phyloP scores from a whole-genome alignment of 1,284 basidiomycete genomes.

The Irpex sp. region DNA sequence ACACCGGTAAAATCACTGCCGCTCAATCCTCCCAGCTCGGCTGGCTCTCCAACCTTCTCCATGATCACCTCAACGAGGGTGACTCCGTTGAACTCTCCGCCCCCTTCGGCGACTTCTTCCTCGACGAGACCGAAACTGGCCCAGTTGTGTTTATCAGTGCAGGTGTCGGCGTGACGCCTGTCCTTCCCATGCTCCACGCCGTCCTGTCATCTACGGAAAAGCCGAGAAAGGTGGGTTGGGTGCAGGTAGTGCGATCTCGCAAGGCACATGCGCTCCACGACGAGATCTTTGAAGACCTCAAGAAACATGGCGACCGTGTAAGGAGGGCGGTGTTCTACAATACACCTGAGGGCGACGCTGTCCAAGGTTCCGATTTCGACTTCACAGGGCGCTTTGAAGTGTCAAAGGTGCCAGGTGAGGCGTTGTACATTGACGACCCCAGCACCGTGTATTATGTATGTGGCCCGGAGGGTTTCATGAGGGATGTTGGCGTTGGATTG shows the following conservation, averaged over 20 bases:
- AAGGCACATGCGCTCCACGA: slow-evolving; percentile 18
- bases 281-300: slow-evolving; percentile 12
- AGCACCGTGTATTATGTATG: slow-evolving; percentile 23
- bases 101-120: slow-evolving; percentile 27
- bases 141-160: slow-evolving; percentile 23
- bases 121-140: slow-evolving; percentile 16
- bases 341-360: slow-evolving; percentile 12
- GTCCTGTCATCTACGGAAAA: slow-evolving; percentile 10
- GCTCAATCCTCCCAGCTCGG: slow-evolving; percentile 18
- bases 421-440: slow-evolving; percentile 16
- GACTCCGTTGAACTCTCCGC: slow-evolving; percentile 20
- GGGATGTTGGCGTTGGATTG: slow-evolving; percentile 14
- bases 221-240: slow-evolving; percentile 16
- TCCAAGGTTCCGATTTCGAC: slow-evolving; percentile 17
- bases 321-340: slow-evolving; percentile 19
- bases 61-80: slow-evolving; percentile 20
- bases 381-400: slow-evolving; percentile 18
- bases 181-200: slow-evolving; percentile 25
- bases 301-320: slow-evolving; percentile 12
- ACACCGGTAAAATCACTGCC: slow-evolving; percentile 9
- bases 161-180: slow-evolving; percentile 24
- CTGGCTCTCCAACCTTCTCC: slow-evolving; percentile 23
- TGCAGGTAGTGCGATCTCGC: slow-evolving; percentile 21
- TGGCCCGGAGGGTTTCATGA: slow-evolving; percentile 24
- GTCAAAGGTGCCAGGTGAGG: slow-evolving; percentile 9